phyloP scores from a whole-genome alignment of 257 asterid genomes.

The Penstemon newberryi region DNA sequence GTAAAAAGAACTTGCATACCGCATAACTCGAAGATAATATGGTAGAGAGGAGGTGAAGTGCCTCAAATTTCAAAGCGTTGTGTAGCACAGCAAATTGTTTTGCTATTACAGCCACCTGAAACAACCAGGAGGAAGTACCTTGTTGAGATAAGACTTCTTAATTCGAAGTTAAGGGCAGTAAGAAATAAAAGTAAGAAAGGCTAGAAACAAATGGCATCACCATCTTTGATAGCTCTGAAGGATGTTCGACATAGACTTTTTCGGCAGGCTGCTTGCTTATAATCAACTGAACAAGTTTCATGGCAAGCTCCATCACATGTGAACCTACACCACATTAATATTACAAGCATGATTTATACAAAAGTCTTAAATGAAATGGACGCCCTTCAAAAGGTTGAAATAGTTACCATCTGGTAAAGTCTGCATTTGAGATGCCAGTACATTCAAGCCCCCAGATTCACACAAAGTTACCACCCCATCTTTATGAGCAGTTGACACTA shows the following conservation, averaged over 20 bases:
- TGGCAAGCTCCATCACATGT: conserved; percentile 56
- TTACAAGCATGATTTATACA: conserved; percentile 15
- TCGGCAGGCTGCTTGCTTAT: conserved; percentile 68
- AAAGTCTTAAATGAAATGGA: too few relatives aligned
- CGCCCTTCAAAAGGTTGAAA: not conserved
- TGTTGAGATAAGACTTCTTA: conserved; percentile 24
- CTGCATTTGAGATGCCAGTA: conserved; percentile 63
- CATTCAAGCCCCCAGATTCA: conserved; percentile 62
- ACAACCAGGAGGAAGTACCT: conserved; percentile 24
- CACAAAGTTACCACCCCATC: conserved; percentile 53
- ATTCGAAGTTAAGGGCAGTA: not conserved
- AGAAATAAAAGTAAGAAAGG: conserved; percentile 19
- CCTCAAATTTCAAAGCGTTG: conserved; percentile 78
- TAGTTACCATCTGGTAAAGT: conserved; percentile 62
- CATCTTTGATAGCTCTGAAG: conserved; percentile 65
- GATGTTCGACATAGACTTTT: conserved; percentile 43
- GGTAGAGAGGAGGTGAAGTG: conserved; percentile 72
- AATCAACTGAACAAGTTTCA: conserved; percentile 66
- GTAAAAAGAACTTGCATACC: conserved; percentile 41
- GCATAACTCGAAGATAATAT: conserved; percentile 66
- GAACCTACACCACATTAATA: conserved; percentile 47
- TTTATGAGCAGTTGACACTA: conserved; percentile 61
- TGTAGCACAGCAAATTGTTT: conserved; percentile 78
- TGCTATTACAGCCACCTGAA: conserved; percentile 79
- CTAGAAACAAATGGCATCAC: conserved; percentile 37